Base-by-base conservation (phyloP, 257 asterid genomes). In the Nicotiana attenuata region DNA sequence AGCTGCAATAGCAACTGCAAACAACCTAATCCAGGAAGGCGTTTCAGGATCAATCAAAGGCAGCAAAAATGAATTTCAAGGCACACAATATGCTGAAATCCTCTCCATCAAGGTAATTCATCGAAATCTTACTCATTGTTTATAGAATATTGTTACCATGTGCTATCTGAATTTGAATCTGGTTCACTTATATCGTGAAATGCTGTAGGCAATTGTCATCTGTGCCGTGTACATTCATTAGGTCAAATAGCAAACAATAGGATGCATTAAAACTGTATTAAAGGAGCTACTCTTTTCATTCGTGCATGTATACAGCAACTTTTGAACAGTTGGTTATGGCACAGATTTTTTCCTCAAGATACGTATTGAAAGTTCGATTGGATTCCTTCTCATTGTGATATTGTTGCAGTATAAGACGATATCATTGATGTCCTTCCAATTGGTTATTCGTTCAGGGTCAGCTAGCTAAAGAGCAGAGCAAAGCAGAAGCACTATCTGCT, bases 401-500 rank as follows among this genome's bases (percentile, higher is more conserved):
- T 22, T 35, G 65, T 7, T 20, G 38, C 31, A 41, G 31, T 69
- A 38, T 41, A 38, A 69, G 28, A 38, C 45, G 13, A 38, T 67
- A 19, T 9, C 22, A 20, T 26, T n/a, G n/a, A 22, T 78, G 71
- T 24, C 60, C 61, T 78, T 59, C 38, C 79, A 41, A 38, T 75
- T 79, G 47, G 77, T 50, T 77, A 75, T 68, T 66, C 68, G 13
- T 82, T 64, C 79, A 95, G 98, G 90, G 89, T 76, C 90, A 90
- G 86, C 90, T 95, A 68, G 91, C 90, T 35, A 89, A 90, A 83
- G 98, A 95, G 82, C 97, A 92, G 89, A 91, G 94, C 89, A 93
- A 94, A 85, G 93, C 92, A 14, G 97, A 93, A 85, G 88, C 93
- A 78, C 88, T 95, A 41, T 93, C 97, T 68, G 97, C 93, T 0